Conservation (phyloP, 179 eudicot genomes). For the Silene noctiflora region DNA sequence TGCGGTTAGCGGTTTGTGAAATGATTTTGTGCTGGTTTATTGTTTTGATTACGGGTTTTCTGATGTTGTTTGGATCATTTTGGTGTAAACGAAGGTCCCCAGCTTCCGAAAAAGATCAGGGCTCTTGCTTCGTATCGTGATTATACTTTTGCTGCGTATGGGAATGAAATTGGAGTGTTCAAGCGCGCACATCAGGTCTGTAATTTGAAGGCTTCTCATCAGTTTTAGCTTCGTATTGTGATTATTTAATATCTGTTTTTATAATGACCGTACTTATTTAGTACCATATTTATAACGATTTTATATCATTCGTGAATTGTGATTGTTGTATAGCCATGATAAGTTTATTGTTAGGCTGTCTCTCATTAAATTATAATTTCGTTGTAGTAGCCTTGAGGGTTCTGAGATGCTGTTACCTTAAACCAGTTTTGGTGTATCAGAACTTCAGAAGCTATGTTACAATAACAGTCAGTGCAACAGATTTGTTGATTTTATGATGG, state of each 20-base stretch:
- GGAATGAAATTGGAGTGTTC: slow-evolving; percentile 72
- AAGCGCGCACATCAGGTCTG: slow-evolving; percentile 94
- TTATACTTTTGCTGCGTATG: slow-evolving; percentile 96
- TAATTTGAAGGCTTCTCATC: slow-evolving; percentile 7
- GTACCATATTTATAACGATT: no score
- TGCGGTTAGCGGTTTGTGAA: background rate
- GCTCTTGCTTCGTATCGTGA: slow-evolving; percentile 95
- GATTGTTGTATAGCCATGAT: no score
- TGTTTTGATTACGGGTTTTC: background rate
- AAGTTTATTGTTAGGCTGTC: no score
- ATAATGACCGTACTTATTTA: no score
- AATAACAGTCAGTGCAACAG: background rate
- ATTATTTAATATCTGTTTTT: no score
- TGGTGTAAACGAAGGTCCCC: slow-evolving; percentile 61
- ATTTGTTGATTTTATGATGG: background rate
- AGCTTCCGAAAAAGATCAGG: slow-evolving; percentile 86
- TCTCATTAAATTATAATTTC: background rate
- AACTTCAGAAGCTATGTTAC: background rate
- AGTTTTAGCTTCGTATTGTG: background rate
- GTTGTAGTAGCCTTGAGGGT: background rate
- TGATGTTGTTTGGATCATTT: background rate
- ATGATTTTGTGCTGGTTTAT: background rate
- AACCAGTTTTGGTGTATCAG: background rate
- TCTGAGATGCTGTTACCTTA: background rate
- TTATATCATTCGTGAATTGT: no score